Percentiles rank a stretch among this genome's conserved stretches.
phyloP scores from a whole-genome alignment of 139 green algal species.

The Ettlia oleoabundans region DNA sequence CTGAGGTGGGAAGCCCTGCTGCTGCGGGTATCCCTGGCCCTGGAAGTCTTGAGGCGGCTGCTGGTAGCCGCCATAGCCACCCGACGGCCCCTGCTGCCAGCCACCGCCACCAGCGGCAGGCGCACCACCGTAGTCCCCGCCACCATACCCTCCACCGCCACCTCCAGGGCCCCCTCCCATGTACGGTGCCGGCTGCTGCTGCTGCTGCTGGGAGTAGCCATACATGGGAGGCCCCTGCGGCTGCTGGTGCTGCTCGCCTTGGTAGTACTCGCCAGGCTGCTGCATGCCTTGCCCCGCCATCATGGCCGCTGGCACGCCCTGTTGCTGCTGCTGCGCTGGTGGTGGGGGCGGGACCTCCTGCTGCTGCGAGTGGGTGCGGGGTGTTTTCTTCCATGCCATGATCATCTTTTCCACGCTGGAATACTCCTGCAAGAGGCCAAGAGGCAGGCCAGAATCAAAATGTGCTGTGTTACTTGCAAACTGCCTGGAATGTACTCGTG shows the following conservation, averaged over 20 bases:
- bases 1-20: background rate
- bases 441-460: too few species aligned
- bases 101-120: background rate
- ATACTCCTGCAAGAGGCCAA: slow-evolving; percentile 26
- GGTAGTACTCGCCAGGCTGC: background rate
- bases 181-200: background rate
- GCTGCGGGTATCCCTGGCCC: slow-evolving; percentile 5
- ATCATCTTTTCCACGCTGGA: slow-evolving; percentile 47
- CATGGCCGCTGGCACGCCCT: slow-evolving; percentile 9
- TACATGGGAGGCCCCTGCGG: background rate
- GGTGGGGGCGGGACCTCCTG: background rate
- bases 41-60: slow-evolving; percentile 18
- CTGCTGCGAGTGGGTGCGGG: background rate
- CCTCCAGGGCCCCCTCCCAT: too few species aligned
- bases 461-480: too few species aligned
- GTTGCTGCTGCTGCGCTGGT: background rate
- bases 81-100: background rate
- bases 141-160: background rate
- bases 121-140: background rate
- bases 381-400: slow-evolving; percentile 37
- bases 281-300: background rate
- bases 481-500: too few species aligned
- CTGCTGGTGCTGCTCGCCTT: background rate
- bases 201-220: background rate
- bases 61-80: background rate